Conservation (phyloP, 2,329 filamentous ascomycete species). For the Aspergillus sp. region DNA sequence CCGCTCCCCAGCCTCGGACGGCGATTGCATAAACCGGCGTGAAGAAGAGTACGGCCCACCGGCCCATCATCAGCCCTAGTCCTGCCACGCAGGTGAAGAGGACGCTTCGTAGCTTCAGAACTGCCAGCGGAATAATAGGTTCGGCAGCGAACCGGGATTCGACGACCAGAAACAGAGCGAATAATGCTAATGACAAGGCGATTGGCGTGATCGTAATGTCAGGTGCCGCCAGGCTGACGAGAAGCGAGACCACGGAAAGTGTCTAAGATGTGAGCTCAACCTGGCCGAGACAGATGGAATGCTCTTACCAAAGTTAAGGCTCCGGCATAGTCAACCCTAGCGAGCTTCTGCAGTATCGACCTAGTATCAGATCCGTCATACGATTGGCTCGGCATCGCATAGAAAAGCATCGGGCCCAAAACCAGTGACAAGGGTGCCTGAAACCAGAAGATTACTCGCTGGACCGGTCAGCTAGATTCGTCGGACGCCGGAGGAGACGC, state of each 20-base stretch:
- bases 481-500: constrained; percentile 19
- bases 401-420: constrained; percentile 53
- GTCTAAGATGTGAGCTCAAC: constrained; percentile 35
- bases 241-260: constrained; percentile 58
- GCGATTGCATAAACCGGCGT: constrained; percentile 70
- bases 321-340: constrained; percentile 64
- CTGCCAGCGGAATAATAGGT: constrained; percentile 63
- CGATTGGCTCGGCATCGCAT: constrained; percentile 51
- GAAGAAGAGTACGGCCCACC: constrained; percentile 75
- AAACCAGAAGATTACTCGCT: constrained; percentile 64
- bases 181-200: constrained; percentile 48
- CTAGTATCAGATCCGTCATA: constrained; percentile 21
- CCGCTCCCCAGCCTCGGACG: constrained; percentile 59
- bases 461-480: constrained; percentile 1
- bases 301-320: constrained; percentile 52
- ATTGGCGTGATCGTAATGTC: constrained; percentile 53
- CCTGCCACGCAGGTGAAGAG: constrained; percentile 66
- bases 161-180: constrained; percentile 50
- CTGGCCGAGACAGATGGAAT: neutral
- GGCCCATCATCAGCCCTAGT: constrained; percentile 67
- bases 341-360: constrained; percentile 46
- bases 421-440: constrained; percentile 58
- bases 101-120: constrained; percentile 61
- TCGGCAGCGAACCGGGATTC: constrained; percentile 57
- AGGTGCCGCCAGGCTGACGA: constrained; percentile 59